Evolutionary conservation across 164 flowering plant genomes (phyloP), one percentile per base, ranked within the genome.

Genomic region (Aristolochia contorta): DNA sequence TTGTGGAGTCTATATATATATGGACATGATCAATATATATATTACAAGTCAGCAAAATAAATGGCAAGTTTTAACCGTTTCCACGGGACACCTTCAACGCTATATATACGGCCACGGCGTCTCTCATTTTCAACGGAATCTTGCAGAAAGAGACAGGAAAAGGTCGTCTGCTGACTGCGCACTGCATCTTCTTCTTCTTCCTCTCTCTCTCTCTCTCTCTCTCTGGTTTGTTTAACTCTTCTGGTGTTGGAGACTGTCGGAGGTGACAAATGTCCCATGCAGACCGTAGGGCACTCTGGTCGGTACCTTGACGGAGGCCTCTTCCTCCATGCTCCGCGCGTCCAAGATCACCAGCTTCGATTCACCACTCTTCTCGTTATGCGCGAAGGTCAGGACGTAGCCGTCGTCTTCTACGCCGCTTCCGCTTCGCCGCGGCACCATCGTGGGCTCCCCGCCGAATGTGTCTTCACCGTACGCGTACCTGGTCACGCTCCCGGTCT

Each of bases 201-300:
- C 5, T 27, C 5, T 27, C 30, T 27, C 3, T 27, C 5, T 27
- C 30, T 27, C 30, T 27, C 30, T 2, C 3, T 27, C 30, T 2
- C 30, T 2, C 30, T 2, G 30, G 30, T 5, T 10, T 37, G 43
- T 37, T 37, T 10, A 37, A 37, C 43, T 37, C 9, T 4, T 6
- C 43, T 37, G 43, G 12, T 3, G 43, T 1, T 37, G 43, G 43
- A 65, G 19, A 23, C 45, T 16, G 19, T 51, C 50, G 16, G 18
- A 48, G 23, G 53, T 66, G 27, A 66, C 69, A 33, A 66, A 66
- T 1, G 97, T 91, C 16, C 97, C 97, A 59, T 88, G 97, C 47
- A 91, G 84, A 1, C 97, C 97, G 48, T 88, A 91, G 0, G 97
- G 97, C n/a, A 91, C 97, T 23, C 97, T 68, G 0, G 90, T 76